Conservation (phyloP, 2,329 filamentous ascomycete genomes). For the Sphaerulina musiva region DNA sequence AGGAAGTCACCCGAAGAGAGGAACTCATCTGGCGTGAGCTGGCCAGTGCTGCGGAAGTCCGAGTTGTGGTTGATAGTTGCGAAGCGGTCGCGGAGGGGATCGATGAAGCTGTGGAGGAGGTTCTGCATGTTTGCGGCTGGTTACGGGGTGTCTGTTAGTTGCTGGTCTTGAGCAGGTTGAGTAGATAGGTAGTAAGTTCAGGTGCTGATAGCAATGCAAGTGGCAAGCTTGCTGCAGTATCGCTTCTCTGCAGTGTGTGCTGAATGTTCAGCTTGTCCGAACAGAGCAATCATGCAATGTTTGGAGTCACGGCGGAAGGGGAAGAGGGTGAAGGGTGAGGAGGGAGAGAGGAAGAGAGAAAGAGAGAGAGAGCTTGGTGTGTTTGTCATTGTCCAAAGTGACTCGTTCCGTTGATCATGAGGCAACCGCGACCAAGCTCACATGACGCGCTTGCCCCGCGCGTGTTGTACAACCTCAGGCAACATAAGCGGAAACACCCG, state of each 20-base stretch:
- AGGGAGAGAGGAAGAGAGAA: too few relatives aligned
- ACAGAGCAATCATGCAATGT: not conserved
- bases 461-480: too few relatives aligned
- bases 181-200: not conserved
- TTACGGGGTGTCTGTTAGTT: not conserved
- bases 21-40: slow-evolving; percentile 97
- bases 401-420: too few relatives aligned
- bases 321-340: not conserved
- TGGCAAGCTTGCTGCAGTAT: slow-evolving; percentile 1
- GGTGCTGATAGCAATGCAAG: not conserved
- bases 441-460: too few relatives aligned
- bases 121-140: slow-evolving; percentile 62
- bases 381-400: not conserved
- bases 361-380: too few relatives aligned
- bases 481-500: too few relatives aligned
- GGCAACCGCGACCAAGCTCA: too few relatives aligned
- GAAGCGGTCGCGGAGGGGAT: slow-evolving; percentile 84
- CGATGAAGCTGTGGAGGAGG: slow-evolving; percentile 77
- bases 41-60: slow-evolving; percentile 85
- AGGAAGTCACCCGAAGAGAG: slow-evolving; percentile 92
- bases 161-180: not conserved
- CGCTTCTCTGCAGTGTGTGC: not conserved
- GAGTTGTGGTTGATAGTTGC: slow-evolving; percentile 84
- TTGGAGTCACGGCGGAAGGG: not conserved
- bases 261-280: not conserved